Base-by-base conservation (phyloP, 805 yeast species). In the Lachancea cidri region DNA sequence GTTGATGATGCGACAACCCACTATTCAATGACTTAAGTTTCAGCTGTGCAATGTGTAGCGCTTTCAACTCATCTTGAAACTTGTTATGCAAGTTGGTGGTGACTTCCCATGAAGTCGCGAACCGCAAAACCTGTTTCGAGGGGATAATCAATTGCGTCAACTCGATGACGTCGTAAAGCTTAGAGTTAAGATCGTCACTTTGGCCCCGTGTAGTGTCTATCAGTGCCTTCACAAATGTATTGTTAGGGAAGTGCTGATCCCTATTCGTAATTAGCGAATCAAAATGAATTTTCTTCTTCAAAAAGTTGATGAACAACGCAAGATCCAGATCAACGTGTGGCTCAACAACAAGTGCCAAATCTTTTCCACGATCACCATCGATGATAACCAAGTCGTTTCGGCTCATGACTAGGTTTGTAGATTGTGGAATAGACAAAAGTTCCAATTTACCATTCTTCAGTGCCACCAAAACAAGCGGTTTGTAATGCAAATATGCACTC, bases 351-450 rank as follows among this genome's bases (percentile, higher is more conserved):
- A 79, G 74, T 7, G 81, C 91, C 47, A 85, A 61, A 60, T 85
- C 94, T 53, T 82, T 82, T 20, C 94, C 94, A 46, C 93, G 70
- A 58, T 85, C 94, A 41, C 93, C 94, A 63, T 85, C 93, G 42
- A 83, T 82, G 15, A 84, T 78, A 7, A 83, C 84, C 54, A 84
- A 69, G 60, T 85, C 93, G 42, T 76, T 70, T 34, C 75, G 69
- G 46, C 70, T 72, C 45, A 84, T 65, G 37, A 63, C 62, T 37
- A 84, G 66, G 52, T 82, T 83, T 11, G 87, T 74, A 51, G 75
- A 76, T 44, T 73, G 72, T 3, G 87, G 84, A 25, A 79, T 75
- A 2, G 86, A 79, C 31, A 83, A 68, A 22, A 84, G 71, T 58
- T 85, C 94, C 50, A 81, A 67, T 57, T 81, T 79, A 15, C 85